Conservation (phyloP, 805 yeast genomes). For the Wickerhamiella bombiphila region DNA sequence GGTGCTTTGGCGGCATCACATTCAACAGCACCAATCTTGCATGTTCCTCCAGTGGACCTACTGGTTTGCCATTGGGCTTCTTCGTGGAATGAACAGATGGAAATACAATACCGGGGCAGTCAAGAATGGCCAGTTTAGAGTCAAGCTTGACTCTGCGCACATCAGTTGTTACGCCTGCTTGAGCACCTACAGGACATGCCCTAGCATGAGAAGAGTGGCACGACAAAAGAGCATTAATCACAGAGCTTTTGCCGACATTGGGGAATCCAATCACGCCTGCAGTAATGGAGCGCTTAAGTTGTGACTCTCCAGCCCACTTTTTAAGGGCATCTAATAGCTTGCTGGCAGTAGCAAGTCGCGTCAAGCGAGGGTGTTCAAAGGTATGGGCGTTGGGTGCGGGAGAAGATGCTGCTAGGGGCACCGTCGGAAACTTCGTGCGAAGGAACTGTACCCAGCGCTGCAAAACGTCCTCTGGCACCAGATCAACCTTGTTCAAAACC, state of each 20-base stretch:
- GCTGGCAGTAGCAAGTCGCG: conserved; percentile 56
- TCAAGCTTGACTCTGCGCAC: conserved; percentile 87
- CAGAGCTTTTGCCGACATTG: conserved; percentile 90
- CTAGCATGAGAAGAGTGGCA: conserved; percentile 47
- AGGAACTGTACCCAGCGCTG: conserved; percentile 73
- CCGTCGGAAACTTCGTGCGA: conserved; percentile 74
- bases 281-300: conserved; percentile 73
- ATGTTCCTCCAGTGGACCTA: conserved; percentile 44
- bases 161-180: conserved; percentile 92
- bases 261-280: conserved; percentile 98
- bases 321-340: conserved; percentile 69
- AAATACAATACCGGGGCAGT: conserved; percentile 96
- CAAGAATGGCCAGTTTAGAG: conserved; percentile 73
- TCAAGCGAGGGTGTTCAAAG: conserved; percentile 49
- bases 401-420: conserved; percentile 65
- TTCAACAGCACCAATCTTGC: conserved; percentile 82
- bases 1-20: conserved; percentile 77
- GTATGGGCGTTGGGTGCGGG: conserved; percentile 55
- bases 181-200: conserved; percentile 94
- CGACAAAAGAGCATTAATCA: conserved; percentile 67
- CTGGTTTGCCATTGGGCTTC: conserved; percentile 23
- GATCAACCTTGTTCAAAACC: conserved; percentile 80
- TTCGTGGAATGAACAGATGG: no score
- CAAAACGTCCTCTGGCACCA: conserved; percentile 73
- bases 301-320: conserved; percentile 67